Percentiles rank a stretch among this genome's conserved stretches.
Conservation (phyloP, 306 rosid species). For the Gynostemma pentaphyllum region DNA sequence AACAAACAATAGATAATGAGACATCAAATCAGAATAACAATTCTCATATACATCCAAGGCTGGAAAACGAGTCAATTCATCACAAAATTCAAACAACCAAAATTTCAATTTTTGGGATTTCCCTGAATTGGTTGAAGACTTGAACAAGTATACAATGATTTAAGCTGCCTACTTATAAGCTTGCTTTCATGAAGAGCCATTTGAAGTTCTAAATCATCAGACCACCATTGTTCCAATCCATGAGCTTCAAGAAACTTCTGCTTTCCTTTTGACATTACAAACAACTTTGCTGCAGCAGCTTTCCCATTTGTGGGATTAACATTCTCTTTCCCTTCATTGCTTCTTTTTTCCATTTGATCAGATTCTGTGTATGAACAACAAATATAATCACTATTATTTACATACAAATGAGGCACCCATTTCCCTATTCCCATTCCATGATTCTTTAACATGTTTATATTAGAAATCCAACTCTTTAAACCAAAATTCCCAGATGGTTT, state of each 20-base stretch:
- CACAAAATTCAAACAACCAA: neutral
- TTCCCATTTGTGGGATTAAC: slow-evolving; percentile 30
- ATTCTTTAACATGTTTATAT: slow-evolving; percentile 26
- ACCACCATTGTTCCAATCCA: slow-evolving; percentile 97
- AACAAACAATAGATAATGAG: neutral
- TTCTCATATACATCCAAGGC: neutral
- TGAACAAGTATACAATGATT: slow-evolving; percentile 50
- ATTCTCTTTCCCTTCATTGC: slow-evolving; percentile 38
- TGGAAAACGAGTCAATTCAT: neutral
- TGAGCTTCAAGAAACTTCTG: slow-evolving; percentile 93
- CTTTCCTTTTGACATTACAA: slow-evolving; percentile 77
- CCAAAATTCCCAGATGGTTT: slow-evolving; percentile 16
- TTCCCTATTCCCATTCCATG: slow-evolving; percentile 34
- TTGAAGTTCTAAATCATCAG: slow-evolving; percentile 77
- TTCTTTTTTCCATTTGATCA: slow-evolving; percentile 26
- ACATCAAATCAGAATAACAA: neutral
- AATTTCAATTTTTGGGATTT: slow-evolving; percentile 13
- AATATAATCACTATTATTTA: slow-evolving; percentile 77
- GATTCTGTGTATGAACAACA: slow-evolving; percentile 73
- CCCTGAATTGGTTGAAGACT: slow-evolving; percentile 20
- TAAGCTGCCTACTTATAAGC: slow-evolving; percentile 74
- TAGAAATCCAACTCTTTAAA: slow-evolving; percentile 41
- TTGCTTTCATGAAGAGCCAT: slow-evolving; percentile 63
- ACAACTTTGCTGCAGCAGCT: slow-evolving; percentile 54
- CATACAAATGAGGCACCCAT: slow-evolving; percentile 85